Evolutionary conservation across 208 protist genomes (phyloP), one percentile per base, ranked within the genome.

Genomic region (Leishmania major): DNA sequence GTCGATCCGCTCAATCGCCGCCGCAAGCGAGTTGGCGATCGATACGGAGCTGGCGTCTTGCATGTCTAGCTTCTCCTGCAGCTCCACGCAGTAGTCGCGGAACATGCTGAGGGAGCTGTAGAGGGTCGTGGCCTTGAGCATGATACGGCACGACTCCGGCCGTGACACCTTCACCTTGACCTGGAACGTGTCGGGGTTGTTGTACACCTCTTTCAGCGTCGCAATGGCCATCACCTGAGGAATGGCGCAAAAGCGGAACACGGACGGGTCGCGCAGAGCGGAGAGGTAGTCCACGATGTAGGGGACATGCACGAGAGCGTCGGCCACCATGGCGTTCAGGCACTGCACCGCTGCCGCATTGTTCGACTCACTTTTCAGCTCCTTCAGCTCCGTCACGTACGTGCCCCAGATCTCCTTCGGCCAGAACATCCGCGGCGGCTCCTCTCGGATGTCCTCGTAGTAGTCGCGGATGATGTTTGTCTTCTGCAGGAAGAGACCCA

Each of bases 381-480:
- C 89, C 45, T 78, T 73, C 10, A 99, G 83, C 66, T 96, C 81
- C 35, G 75, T 64, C 13, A 90, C 90, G 85, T 98, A 98, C 37
- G 87, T 85, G 67, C 82, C 83, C 93, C 97, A 98, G 28, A 98
- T 90, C 45, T 95, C 91, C 66, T 91, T 86, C 28, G 98, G 98
- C 97, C 97, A 99, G 85, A 98, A 99, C 55, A 98, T 96, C 62
- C 98, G 92, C 40, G 92, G 92, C 59, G 93, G 92, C 72, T 89
- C 87, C 77, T 98, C 97, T 51, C 85, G 81, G 43, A 99, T 94
- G 84, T 99, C 98, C 88, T 99, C 99, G 45, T 97, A 93, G 82
- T 99, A 99, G 91, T 99, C 98, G 43, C 98, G 92, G 66, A 99
- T 99, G 86, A 99, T 99, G 87, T 99, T 99, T 0, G 97, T 99